Conservation (phyloP, 106 monocot genomes). For the Dactylorhiza incarnata region DNA sequence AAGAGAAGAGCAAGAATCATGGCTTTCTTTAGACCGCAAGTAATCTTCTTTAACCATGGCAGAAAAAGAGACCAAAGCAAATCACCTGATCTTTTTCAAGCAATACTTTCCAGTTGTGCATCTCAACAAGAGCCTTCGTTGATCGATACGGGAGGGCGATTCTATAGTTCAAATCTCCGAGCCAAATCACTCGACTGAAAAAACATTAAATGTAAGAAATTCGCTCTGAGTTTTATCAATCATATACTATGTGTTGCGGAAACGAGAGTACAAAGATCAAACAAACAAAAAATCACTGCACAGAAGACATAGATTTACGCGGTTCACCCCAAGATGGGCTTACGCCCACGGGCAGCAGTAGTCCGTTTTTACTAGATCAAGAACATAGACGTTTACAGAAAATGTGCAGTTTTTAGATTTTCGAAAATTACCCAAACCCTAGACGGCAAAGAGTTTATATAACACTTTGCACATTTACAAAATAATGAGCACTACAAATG, state of each 20-base stretch:
- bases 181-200: conserved; percentile 49
- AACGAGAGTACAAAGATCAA: no score
- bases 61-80: background rate
- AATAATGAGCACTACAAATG: no score
- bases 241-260: background rate
- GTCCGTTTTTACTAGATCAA: no score
- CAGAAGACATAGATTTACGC: no score
- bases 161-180: conserved; percentile 53
- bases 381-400: no score
- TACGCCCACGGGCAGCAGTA: no score
- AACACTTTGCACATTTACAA: no score
- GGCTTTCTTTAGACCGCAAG: conserved; percentile 10
- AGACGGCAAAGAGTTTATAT: no score
- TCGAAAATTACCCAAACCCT: no score
- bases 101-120: conserved; percentile 61
- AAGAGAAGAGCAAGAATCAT: conserved; percentile 8
- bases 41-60: conserved; percentile 4
- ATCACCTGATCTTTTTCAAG: conserved; percentile 54
- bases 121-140: conserved; percentile 55
- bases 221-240: background rate
- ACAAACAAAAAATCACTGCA: no score
- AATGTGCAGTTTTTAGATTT: no score
- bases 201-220: conserved; percentile 1
- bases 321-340: no score
- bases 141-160: conserved; percentile 52